Base-by-base conservation (phyloP, 208 protist species). In the Trypanosoma cruzi region DNA sequence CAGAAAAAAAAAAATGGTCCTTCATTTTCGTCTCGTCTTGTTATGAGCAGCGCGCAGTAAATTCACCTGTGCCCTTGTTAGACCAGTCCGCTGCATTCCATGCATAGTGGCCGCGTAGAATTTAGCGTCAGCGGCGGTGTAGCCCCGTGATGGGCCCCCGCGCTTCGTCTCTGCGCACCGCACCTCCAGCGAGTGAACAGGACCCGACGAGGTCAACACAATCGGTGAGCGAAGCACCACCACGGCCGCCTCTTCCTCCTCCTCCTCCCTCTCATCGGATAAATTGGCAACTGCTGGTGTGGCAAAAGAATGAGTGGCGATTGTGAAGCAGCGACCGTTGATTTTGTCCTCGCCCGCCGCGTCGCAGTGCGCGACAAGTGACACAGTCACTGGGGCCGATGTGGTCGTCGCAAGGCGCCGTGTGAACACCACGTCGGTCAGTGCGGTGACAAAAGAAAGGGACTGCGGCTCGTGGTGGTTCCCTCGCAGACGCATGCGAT, bases 171-270 rank as follows among this genome's bases (percentile, higher is more conserved):
- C 59, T 37, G 60, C 37, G 20, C 60, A 54, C 31, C 32, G 14
- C 20, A 65, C 60, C 46, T 54, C 60, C 28, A 65, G 28, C 14
- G 60, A 13, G 34, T 54, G 48, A 65, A 52, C 28, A 65, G 40
- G 31, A 28, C 60, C 60, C 1, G 16, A 31, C 0, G 60, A 65
- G 53, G 60, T 65, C 3, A 65, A 42, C n/a, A 65, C 28, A 65
- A 65, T 53, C 24, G 60, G 60, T 32, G 46, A 65, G n/a, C 28
- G 42, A 28, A 65, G 31, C 42, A 46, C 5, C 0, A 65, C 22
- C 34, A 65, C 46, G 42, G 50, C 22, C 16, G 46, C 40, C 29
- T 65, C 60, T 14, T 65, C 60, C 11, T 24, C 46, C 20, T 1
- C 6, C 36, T 28, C 13, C 29, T 56, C 31, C 8, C 28, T 18